Evolutionary conservation across 2,329 filamentous ascomycete species (phyloP), one percentile per base, ranked within the genome.

Genomic region (Pseudocercospora cruenta): DNA sequence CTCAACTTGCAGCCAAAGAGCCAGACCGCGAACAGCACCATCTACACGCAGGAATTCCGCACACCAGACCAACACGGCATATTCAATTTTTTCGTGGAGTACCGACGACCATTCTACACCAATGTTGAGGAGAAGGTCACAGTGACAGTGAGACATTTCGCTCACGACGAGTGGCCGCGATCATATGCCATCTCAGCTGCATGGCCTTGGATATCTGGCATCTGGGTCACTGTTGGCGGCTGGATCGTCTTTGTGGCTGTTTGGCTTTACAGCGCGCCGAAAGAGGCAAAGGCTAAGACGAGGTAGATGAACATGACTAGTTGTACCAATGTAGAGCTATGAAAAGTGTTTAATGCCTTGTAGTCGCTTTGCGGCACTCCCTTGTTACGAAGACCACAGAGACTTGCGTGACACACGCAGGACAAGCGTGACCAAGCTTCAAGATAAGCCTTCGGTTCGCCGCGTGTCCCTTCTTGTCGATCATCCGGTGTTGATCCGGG

Each of bases 1-100:
- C 86, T 98, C 36, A 84, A 88, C 66, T 88, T 99, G 33, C 74
- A 82, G 8, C 86, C 87, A 0, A 73, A 82, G 55, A 39, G 67
- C 14, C 78, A 83, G 9, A 90, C 88, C 1, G 80, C 84, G 62
- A 89, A 92, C 73, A 88, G 89, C 70, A 90, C 91, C 58, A 85
- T 91, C 68, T 99, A 90, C 83, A 85, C 86, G 69, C 85, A 87
- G 54, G 85, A 87, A 24, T 97, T 99, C 81, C 91, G 85, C 70
- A 86, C 94, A 3, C 95, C 95, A 4, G 95, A 99, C 79, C 95
- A 99, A 81, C 95, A 99, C 82, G 95, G 95, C 77, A 97, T 99
- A 81, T 99, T 98, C 86, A 96, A 96, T 83, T 98, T 99, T 86
- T 88, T 90, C 77, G 86, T 98, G 80, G 96, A 97, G 85, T 97